These are phyloP conservation scores for Suaeda aralocaspica DNA, from an alignment of 148 eudicot species.

Conservation along the genomic window DNA sequence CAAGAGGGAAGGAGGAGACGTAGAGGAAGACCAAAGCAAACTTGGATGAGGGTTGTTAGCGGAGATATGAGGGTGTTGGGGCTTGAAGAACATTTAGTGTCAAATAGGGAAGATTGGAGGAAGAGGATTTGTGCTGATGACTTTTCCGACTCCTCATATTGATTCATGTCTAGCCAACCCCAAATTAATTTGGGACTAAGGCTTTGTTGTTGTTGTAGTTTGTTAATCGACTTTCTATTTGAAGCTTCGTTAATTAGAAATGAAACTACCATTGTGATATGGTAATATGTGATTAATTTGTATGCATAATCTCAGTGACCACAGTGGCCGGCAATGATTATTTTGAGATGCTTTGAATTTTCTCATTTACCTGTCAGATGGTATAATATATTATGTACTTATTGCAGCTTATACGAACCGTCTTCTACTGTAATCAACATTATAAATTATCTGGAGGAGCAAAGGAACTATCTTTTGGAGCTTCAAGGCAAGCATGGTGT, in stretches of 20 bases:
- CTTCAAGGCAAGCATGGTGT: constrained; percentile 91
- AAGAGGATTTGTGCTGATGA: too few species aligned
- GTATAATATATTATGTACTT: constrained; percentile 13
- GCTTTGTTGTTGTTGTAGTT: too few species aligned
- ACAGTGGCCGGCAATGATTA: background rate
- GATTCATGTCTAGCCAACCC: too few species aligned
- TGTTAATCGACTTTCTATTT: background rate
- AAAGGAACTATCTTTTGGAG: constrained; percentile 59
- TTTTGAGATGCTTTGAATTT: constrained; percentile 11
- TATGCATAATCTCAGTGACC: background rate
- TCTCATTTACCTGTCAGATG: background rate
- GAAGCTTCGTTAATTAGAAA: background rate
- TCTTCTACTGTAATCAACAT: constrained; percentile 62
- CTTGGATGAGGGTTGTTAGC: too few species aligned
- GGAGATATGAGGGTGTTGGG: too few species aligned
- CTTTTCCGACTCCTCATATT: too few species aligned
- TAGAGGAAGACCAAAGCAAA: too few species aligned
- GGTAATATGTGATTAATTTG: background rate
- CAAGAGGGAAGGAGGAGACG: too few species aligned
- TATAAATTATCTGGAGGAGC: constrained; percentile 67
- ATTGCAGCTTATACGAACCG: constrained; percentile 89
- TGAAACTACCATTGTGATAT: background rate
- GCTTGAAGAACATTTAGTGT: too few species aligned
- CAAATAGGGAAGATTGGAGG: too few species aligned
- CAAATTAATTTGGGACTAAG: too few species aligned